Evolutionary conservation across 176 grass and related monocot genomes (phyloP).

Genomic region (Carex cristatella): DNA sequence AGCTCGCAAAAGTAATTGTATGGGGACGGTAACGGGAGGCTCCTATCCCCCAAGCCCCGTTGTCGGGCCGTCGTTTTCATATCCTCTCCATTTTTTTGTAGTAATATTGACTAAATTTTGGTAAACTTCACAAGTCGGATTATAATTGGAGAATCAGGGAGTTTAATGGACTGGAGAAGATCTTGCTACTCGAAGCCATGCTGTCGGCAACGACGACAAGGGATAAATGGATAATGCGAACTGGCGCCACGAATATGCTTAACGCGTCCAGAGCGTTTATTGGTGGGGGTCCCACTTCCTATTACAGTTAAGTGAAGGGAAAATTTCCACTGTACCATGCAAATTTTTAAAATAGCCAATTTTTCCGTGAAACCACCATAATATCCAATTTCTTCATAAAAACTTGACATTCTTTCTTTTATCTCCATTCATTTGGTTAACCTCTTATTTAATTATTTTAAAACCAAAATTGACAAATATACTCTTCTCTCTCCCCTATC

Average conservation of each 20-base stretch:
- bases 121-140: not conserved
- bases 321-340: too few relatives aligned
- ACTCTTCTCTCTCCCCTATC: too few relatives aligned
- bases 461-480: too few relatives aligned
- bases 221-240: not conserved
- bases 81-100: not conserved
- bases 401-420: too few relatives aligned
- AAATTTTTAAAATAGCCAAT: too few relatives aligned
- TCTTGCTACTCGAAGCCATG: not conserved
- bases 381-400: too few relatives aligned
- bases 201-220: not conserved
- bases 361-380: too few relatives aligned
- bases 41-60: not conserved
- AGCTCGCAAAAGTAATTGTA: not conserved
- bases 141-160: not conserved
- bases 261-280: not conserved
- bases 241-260: not conserved
- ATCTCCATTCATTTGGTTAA: too few relatives aligned
- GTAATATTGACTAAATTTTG: not conserved
- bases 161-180: not conserved
- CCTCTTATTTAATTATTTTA: too few relatives aligned
- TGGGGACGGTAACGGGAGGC: not conserved
- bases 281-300: too few relatives aligned
- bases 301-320: too few relatives aligned
- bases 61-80: not conserved